These are phyloP conservation scores for Hypoxylon trugodes DNA, from an alignment of 495 filamentous ascomycete species.

Conservation along the genomic window DNA sequence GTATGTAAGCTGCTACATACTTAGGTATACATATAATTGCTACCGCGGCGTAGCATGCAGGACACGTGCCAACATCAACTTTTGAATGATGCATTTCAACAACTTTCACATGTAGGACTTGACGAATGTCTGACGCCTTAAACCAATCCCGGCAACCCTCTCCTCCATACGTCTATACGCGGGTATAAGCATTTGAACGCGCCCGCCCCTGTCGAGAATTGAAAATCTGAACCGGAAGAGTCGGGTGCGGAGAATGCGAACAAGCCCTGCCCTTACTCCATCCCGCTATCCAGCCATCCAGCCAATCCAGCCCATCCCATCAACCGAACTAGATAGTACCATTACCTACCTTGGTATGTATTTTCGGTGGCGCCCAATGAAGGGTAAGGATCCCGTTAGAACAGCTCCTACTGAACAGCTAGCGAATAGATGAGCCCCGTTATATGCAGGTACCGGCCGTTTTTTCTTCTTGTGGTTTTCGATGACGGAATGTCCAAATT, in stretches of 20 bases:
- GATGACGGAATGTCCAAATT: constrained; percentile 35
- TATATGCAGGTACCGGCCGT: constrained; percentile 46
- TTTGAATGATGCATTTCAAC: constrained; percentile 18
- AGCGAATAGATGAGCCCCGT: constrained; percentile 23
- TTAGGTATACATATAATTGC: too few relatives aligned
- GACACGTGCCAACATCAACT: constrained; percentile 27
- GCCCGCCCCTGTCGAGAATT: too few relatives aligned
- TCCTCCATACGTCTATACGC: background rate
- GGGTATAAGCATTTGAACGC: too few relatives aligned
- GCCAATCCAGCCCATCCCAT: background rate
- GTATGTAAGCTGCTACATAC: too few relatives aligned
- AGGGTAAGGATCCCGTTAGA: background rate
- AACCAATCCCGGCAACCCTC: background rate
- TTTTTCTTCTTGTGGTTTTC: constrained; percentile 32
- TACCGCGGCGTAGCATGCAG: constrained; percentile 17
- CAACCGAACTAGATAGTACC: background rate
- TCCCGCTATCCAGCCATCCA: too few relatives aligned
- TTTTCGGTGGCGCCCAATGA: constrained; percentile 28
- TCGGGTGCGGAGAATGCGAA: background rate
- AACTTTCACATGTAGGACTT: constrained; percentile 11
- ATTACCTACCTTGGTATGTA: background rate
- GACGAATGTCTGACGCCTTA: constrained; percentile 19
- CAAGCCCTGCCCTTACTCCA: too few relatives aligned
- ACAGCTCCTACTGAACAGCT: background rate
- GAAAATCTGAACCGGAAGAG: background rate